Evolutionary conservation across 1,284 basidiomycete species (phyloP).

Genomic region (Tilletia caries): DNA sequence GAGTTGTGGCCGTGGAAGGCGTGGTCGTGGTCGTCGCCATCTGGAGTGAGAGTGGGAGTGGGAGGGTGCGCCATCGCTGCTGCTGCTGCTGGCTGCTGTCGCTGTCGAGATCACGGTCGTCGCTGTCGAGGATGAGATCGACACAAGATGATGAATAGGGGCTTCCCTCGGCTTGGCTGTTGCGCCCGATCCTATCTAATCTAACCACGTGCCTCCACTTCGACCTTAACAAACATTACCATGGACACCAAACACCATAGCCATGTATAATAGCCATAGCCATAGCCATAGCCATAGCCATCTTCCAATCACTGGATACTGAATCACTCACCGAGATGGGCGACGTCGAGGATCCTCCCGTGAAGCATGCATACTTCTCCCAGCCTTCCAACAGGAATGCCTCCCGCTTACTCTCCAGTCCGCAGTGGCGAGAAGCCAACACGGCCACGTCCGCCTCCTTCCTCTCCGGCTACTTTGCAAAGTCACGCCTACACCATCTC

Average conservation of each 20-base stretch:
- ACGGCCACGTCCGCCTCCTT: conserved; percentile 80
- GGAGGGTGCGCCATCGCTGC: background rate
- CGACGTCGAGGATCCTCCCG: too few relatives aligned
- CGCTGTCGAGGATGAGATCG: background rate
- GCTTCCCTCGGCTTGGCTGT: too few relatives aligned
- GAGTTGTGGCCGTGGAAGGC: conserved; percentile 27
- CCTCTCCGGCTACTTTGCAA: conserved; percentile 82
- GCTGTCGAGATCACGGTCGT: background rate
- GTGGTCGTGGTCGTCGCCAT: background rate
- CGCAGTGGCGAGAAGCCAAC: conserved; percentile 73
- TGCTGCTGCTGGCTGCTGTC: background rate
- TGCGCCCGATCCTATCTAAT: too few relatives aligned
- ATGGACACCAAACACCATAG: too few relatives aligned
- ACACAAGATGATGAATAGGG: background rate
- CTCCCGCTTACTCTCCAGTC: conserved; percentile 36
- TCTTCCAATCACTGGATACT: too few relatives aligned
- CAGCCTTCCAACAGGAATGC: conserved; percentile 37
- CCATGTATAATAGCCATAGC: too few relatives aligned
- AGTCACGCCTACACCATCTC: conserved; percentile 85
- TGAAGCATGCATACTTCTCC: conserved; percentile 25
- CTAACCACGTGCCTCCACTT: too few relatives aligned
- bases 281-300: background rate
- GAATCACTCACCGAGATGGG: too few relatives aligned
- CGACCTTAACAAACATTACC: too few relatives aligned
- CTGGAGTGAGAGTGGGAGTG: background rate